Base-by-base conservation (phyloP, 768 basidiomycete genomes). In the Gautieria morchelliformis region DNA sequence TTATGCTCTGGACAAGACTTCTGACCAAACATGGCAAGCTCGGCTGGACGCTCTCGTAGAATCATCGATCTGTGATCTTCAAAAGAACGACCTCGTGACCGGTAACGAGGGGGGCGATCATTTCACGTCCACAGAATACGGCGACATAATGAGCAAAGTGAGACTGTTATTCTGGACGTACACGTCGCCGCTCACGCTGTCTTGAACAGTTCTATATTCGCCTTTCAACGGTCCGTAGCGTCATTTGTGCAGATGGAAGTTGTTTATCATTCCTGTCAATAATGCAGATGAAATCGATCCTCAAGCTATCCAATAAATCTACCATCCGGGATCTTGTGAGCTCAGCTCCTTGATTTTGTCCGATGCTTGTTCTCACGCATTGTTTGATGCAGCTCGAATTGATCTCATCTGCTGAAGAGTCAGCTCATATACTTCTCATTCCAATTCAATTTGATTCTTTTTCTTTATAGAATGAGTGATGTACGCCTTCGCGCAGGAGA, bases 71-170 rank as follows among this genome's bases (percentile, higher is more conserved):
- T 62, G 68, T 42, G 76, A 73, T 54, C 68, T 99, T 44, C 79
- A 81, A 51, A 69, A 82, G 52, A 79, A 81, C 1, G 72, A 84
- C 52, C 69, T 91, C 46, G 74, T 92, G 8, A 70, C 75, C n/a
- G 72, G 77, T 12, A 69, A 71, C 2, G 72, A 71, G 2, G 63
- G 66, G 40, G 68, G 64, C 10, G 71, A 77, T 3, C 64, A 71
- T 47, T 70, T 91, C 20, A 66, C 65, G 19, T 81, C 82, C 6
- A 91, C 89, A 1, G 83, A 89, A 55, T 89, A 79, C 61, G 89
- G 90, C 0, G 86, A 93, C 58, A 83, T 89, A 54, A 92, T 91
- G 88, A 88, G 84, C 79, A 90, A 85, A 75, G 90, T 85, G 56
- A 37, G 72, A 61, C 58, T 30, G 41, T 46, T 58, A 46, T 27